Evolutionary conservation across 139 green algal species (phyloP), one percentile per base, ranked within the genome.

Genomic region (Closterium sp.): DNA sequence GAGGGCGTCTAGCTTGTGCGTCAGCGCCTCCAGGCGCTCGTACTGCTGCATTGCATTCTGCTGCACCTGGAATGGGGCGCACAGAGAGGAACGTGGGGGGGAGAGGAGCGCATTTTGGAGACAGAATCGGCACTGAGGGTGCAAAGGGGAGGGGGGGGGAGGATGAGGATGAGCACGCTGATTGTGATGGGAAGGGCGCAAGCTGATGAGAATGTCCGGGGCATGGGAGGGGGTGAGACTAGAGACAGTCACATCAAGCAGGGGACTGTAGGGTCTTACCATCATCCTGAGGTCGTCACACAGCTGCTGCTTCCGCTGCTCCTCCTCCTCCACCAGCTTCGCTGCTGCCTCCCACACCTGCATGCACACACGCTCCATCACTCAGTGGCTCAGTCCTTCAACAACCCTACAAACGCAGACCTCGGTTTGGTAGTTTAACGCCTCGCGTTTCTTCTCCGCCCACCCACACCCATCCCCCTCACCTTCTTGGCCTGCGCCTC

Each of bases 401-500:
- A n/a, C n/a, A n/a, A n/a, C n/a, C n/a, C n/a, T n/a, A n/a, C n/a
- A n/a, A n/a, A n/a, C n/a, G n/a, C n/a, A n/a, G n/a, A n/a, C n/a
- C n/a, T n/a, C n/a, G n/a, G n/a, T n/a, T n/a, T n/a, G n/a, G n/a
- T n/a, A n/a, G n/a, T n/a, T n/a, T n/a, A n/a, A n/a, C n/a, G n/a
- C n/a, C n/a, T n/a, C n/a, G n/a, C n/a, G n/a, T n/a, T n/a, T n/a
- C n/a, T n/a, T n/a, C n/a, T n/a, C 55, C 12, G 12, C 25, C 55
- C 12, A 76, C 55, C 0, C 55, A 76, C 55, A 76, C 1, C 55
- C 12, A 12, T 28, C 16, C 12, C 55, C 55, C 55, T 19, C 36
- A 55, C 36, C 89, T 91, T 91, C 89, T 89, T 91, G 30, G 89
- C 35, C 89, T 83, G 43, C 36, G 90, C 89, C 36, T 91, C n/a